Base-by-base conservation (phyloP, 2,329 filamentous ascomycete species). In the Bisporella sp. region DNA sequence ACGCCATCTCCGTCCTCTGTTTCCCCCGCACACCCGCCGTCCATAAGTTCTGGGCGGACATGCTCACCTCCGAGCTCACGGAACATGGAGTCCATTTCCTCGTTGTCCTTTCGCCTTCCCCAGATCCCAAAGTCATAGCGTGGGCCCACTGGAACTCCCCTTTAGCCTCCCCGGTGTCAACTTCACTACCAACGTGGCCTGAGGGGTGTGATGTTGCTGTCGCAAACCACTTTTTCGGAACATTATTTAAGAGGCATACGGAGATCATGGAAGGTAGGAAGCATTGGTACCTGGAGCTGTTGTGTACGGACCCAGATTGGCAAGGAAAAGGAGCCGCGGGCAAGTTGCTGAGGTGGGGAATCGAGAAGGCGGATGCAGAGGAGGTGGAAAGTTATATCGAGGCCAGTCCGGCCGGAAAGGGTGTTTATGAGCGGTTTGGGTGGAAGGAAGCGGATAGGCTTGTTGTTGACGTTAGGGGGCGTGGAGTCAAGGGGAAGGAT, bases 241-340 rank as follows among this genome's bases (percentile, higher is more conserved):
- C 61, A 0, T 57, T 76, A 48, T 57, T 63, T 0, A 57, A 52
- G 5, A 66, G 64, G 30, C 71, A 72, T 37, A 55, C 58, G 11
- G 60, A 61, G 41, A 61, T 70, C 33, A 73, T 76, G 66, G 65
- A 61, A 0, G 63, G 60, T 4, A 66, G 62, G n/a, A 68, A 63
- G 51, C 77, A 79, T 56, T 74, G 71, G 65, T 73, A 70, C 54
- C 64, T 81, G 7, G 74, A 76, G 54, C 56, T 78, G 5, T 59
- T 79, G 3, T 71, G 66, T 2, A 74, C 73, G 8, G 62, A 66
- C 41, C 64, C 62, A 3, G 68, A 66, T 13, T 68, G 67, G 53
- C 74, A 76, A 59, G 69, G 76, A 1, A 69, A 64, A 39, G 77
- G 77, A 0, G 69, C 71, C 0, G 74, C 69, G 0, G 66, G 66